These are phyloP conservation scores for Prunus yedoensis DNA, from an alignment of 331 rosid species.

Conservation along the genomic window DNA sequence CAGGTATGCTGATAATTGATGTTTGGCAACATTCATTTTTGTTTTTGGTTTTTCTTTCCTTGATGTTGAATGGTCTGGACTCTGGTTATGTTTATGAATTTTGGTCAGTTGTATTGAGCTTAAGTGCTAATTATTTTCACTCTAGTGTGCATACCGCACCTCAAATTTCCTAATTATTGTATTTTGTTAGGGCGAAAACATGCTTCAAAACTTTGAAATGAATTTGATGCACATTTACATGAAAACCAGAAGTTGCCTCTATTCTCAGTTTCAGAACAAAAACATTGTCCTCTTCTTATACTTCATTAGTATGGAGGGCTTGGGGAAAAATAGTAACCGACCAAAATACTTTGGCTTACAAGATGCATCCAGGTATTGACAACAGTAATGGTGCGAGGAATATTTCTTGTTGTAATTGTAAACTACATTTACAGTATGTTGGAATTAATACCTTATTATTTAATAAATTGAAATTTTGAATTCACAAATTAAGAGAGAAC, in stretches of 20 bases:
- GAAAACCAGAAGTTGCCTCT: background rate
- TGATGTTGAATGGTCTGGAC: background rate
- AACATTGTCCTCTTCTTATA: background rate
- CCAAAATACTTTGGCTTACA: background rate
- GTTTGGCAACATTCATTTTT: background rate
- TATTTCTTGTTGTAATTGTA: background rate
- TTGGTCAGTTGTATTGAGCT: slow-evolving; percentile 2
- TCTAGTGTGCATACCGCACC: background rate
- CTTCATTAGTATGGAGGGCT: background rate
- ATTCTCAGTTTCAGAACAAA: background rate
- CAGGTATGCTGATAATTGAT: slow-evolving; percentile 51
- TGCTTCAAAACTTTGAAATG: background rate
- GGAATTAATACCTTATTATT: background rate
- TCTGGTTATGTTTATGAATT: background rate
- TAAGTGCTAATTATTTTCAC: background rate
- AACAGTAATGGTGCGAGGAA: background rate
- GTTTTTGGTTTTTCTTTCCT: background rate
- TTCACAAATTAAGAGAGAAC: background rate
- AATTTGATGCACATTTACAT: background rate
- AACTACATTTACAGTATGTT: background rate
- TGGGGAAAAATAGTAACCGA: background rate
- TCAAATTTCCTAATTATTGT: background rate
- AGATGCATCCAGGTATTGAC: background rate
- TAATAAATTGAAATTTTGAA: slow-evolving; percentile 1
- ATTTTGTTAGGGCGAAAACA: background rate